Percentiles rank a stretch among this genome's conserved stretches.
Evolutionary conservation across 352 stramenopile species (phyloP).

Genomic region (Phytophthora kernoviae): DNA sequence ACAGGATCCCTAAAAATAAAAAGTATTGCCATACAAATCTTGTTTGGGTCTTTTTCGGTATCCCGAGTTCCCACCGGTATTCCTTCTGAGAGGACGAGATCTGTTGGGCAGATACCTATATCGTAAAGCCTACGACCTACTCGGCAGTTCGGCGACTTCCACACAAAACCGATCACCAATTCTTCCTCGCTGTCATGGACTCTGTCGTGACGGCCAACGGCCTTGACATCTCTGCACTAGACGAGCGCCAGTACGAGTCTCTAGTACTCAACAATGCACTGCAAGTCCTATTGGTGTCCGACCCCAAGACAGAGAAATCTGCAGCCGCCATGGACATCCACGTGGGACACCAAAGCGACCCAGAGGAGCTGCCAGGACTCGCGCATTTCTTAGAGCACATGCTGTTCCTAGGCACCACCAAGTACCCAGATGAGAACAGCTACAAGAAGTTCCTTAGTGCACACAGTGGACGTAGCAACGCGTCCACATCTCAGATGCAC

Average conservation of each 20-base stretch:
- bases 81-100: too few relatives aligned
- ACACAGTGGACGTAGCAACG: slow-evolving; percentile 95
- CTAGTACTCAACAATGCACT: slow-evolving; percentile 59
- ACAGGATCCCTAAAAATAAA: too few relatives aligned
- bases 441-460: slow-evolving; percentile 94
- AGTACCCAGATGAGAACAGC: slow-evolving; percentile 96
- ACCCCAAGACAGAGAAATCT: slow-evolving; percentile 91
- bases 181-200: slow-evolving; percentile 24
- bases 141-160: too few relatives aligned
- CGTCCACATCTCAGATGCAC: slow-evolving; percentile 95
- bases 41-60: too few relatives aligned
- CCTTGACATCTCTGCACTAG: slow-evolving; percentile 68
- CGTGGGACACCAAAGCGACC: slow-evolving; percentile 94
- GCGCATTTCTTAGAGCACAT: slow-evolving; percentile 97
- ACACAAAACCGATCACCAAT: background rate
- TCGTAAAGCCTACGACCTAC: too few relatives aligned
- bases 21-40: too few relatives aligned
- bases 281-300: slow-evolving; percentile 88
- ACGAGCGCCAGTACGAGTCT: slow-evolving; percentile 66
- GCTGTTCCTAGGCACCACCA: slow-evolving; percentile 96
- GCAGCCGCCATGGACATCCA: slow-evolving; percentile 95
- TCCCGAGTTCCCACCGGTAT: too few relatives aligned
- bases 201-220: slow-evolving; percentile 46
- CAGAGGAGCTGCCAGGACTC: slow-evolving; percentile 80
- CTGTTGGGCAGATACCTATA: too few relatives aligned